Conservation (phyloP, 1,284 basidiomycete genomes). For the Wallemia mellicola region DNA sequence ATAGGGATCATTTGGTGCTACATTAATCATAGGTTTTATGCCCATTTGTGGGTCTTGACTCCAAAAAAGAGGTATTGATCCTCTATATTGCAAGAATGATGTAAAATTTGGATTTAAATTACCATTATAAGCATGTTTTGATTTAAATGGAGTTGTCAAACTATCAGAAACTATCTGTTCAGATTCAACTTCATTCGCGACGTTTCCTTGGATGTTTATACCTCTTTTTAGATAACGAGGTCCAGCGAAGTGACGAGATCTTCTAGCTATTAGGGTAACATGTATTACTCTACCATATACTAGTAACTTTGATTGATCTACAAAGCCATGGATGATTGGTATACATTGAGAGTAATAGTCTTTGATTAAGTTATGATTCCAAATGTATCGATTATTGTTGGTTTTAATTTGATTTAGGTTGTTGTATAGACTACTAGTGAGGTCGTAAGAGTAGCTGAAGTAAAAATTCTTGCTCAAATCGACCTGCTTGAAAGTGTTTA, state of each 20-base stretch:
- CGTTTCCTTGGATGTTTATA: slow-evolving; percentile 84
- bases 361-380: slow-evolving; percentile 74
- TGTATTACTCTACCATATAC: slow-evolving; percentile 73
- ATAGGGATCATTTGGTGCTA: slow-evolving; percentile 82
- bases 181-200: slow-evolving; percentile 96
- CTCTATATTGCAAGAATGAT: slow-evolving; percentile 33
- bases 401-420: slow-evolving; percentile 48
- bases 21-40: slow-evolving; percentile 80
- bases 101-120: slow-evolving; percentile 51
- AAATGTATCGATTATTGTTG: slow-evolving; percentile 71
- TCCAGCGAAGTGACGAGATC: slow-evolving; percentile 85
- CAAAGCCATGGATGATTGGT: slow-evolving; percentile 78
- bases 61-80: slow-evolving; percentile 89
- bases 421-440: slow-evolving; percentile 82
- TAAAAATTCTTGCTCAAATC: slow-evolving; percentile 98
- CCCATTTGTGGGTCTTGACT: slow-evolving; percentile 78
- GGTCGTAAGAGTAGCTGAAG: slow-evolving; percentile 90
- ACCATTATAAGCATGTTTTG: slow-evolving; percentile 18
- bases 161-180: slow-evolving; percentile 95
- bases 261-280: slow-evolving; percentile 70
- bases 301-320: slow-evolving; percentile 93
- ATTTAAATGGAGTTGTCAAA: slow-evolving; percentile 49
- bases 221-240: slow-evolving; percentile 85
- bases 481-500: slow-evolving; percentile 86
- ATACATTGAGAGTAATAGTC: slow-evolving; percentile 65